Percentiles rank a stretch among this genome's conserved stretches.
Conservation (phyloP, 2,329 filamentous ascomycete genomes). For the Trichophyton rubrum region DNA sequence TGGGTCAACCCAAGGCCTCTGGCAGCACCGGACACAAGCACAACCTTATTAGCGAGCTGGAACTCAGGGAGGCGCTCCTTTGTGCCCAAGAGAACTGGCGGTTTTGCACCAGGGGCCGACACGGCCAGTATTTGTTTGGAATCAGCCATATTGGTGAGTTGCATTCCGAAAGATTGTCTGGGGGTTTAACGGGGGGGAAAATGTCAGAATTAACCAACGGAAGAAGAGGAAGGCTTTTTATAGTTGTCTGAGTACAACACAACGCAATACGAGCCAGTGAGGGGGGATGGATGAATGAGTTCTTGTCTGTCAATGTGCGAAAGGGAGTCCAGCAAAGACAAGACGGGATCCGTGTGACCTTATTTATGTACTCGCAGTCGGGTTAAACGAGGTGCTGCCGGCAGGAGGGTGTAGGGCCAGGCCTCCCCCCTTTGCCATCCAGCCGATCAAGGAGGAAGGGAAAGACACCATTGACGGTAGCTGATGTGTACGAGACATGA, state of each 20-base stretch:
- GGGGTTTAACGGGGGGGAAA: too few species aligned
- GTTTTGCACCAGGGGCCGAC: not conserved
- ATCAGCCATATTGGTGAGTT: not conserved
- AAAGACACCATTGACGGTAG: not conserved
- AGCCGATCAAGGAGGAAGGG: not conserved
- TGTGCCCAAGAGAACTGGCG: conserved; percentile 6
- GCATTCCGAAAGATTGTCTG: not conserved
- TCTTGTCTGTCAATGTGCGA: not conserved
- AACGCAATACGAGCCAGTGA: too few species aligned
- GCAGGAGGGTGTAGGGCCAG: not conserved
- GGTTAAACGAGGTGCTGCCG: not conserved
- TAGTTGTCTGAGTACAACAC: not conserved
- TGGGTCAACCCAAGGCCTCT: conserved; percentile 62
- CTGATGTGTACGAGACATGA: not conserved
- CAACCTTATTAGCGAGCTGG: conserved; percentile 56
- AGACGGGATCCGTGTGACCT: not conserved
- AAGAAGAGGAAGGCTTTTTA: not conserved
- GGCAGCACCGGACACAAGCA: conserved; percentile 59
- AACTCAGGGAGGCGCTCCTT: conserved; percentile 53
- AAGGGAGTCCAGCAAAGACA: not conserved
- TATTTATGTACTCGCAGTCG: not conserved
- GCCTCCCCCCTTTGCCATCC: not conserved
- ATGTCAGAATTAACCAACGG: not conserved
- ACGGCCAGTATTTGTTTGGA: not conserved
- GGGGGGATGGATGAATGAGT: not conserved